Evolutionary conservation across 768 basidiomycete species (phyloP), one percentile per base, ranked within the genome.

Genomic region (Rhizopogon salebrosus): DNA sequence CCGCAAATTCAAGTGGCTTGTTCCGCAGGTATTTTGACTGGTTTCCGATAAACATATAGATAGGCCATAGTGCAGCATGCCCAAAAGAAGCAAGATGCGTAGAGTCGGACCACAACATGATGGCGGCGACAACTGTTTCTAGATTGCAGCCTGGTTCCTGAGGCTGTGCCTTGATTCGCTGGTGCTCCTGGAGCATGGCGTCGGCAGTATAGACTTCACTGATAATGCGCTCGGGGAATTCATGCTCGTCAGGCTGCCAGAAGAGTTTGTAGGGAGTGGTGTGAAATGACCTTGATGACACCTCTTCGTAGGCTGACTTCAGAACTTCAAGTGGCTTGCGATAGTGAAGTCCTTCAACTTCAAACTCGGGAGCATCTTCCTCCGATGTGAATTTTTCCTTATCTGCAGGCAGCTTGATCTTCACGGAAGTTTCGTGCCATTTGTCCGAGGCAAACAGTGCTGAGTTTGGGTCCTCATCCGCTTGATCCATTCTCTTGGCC

Each of bases 61-160:
- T n/a, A 0, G 57, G 61, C 57, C 63, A 64, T 1, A 62, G 23
- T 0, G 18, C n/a, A 1, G 60, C 53, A 13, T 56, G 40, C 0
- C 66, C 54, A n/a, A 67, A 65, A 1, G 37, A 45, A 1, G 63
- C 49, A 0, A 66, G 55, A 20, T 67, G 59, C 0, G 62, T 67
- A 0, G 50, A 59, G 22, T 67, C 54, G 0, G 60, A 68, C 57
- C 64, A 68, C 1, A 68, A 10, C 61, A 67, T 67, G 14, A 66
- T 46, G 0, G 54, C 34, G 0, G 51, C 54, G 6, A 67, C 34
- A 2, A 58, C 48, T 0, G 43, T 60, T 22, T 62, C 60, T 6
- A 65, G 45, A 3, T 52, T 50, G n/a, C 64, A 62, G 0, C 42
- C n/a, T n/a, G n/a, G n/a, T n/a, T n/a, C 51, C 3, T 1, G 41